phyloP scores from a whole-genome alignment of 208 protist genomes.

The Wallacemonas sp. region DNA sequence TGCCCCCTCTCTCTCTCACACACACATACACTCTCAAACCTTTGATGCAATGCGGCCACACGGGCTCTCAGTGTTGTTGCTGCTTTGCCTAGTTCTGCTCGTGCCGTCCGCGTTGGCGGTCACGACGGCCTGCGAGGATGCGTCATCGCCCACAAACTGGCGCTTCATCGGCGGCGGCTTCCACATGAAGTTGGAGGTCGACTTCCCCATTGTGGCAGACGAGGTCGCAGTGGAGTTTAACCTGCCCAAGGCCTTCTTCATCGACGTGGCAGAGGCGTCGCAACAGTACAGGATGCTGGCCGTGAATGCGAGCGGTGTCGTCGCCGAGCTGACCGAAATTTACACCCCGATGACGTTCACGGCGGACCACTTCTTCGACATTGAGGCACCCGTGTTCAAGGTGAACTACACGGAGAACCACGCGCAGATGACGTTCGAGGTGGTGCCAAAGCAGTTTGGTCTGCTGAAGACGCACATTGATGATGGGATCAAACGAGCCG shows the following conservation, averaged over 20 bases:
- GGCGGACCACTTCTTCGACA: constrained; percentile 68
- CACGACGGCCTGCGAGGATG: not conserved
- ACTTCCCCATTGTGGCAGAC: constrained; percentile 40
- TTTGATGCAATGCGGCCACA: too few relatives aligned
- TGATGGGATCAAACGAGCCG: not conserved
- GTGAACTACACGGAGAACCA: constrained; percentile 53
- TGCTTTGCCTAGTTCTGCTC: constrained; percentile 3
- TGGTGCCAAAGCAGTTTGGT: not conserved
- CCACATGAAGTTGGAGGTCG: constrained; percentile 77
- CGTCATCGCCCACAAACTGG: constrained; percentile 21
- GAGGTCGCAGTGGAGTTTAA: constrained; percentile 36
- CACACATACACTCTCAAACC: too few relatives aligned
- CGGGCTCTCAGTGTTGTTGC: constrained; percentile 19
- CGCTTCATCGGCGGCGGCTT: constrained; percentile 62
- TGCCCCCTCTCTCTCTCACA: too few relatives aligned
- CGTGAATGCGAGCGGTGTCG: not conserved
- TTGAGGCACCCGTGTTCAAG: constrained; percentile 78
- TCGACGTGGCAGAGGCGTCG: constrained; percentile 67
- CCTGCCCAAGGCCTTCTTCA: constrained; percentile 66
- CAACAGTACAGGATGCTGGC: constrained; percentile 55
- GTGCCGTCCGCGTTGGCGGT: not conserved
- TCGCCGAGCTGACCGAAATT: not conserved
- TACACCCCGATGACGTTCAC: constrained; percentile 30
- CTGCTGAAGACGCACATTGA: not conserved
- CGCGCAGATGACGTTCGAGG: constrained; percentile 36